Evolutionary conservation across 352 stramenopile species (phyloP).

Genomic region (Phytophthora constricta): DNA sequence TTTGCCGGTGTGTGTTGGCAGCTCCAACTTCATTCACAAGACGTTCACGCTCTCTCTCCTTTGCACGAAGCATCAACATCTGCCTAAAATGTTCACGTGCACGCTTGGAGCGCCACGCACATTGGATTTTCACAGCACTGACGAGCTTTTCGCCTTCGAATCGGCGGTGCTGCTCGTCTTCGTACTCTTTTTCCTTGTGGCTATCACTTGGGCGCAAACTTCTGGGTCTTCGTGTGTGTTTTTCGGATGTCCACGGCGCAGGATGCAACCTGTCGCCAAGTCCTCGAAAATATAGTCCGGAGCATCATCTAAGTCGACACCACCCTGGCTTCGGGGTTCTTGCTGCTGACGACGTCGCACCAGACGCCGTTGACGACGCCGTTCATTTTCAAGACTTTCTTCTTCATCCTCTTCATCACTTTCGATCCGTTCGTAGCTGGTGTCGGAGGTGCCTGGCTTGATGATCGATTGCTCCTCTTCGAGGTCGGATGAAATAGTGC

Average conservation of each 20-base stretch:
- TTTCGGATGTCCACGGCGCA: conserved; percentile 30
- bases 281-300: conserved; percentile 69
- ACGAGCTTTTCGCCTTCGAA: conserved; percentile 57
- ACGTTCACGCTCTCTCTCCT: conserved; percentile 68
- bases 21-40: conserved; percentile 34
- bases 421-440: conserved; percentile 38
- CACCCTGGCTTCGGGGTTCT: conserved; percentile 3
- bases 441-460: conserved; percentile 36
- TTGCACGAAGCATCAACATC: conserved; percentile 61
- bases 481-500: conserved; percentile 10
- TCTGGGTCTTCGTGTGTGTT: conserved; percentile 30
- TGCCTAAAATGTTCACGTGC: conserved; percentile 63
- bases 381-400: conserved; percentile 29
- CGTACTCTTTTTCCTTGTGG: conserved; percentile 44
- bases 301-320: conserved; percentile 13
- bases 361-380: conserved; percentile 26
- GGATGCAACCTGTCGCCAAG: conserved; percentile 51
- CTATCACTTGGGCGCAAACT: conserved; percentile 47
- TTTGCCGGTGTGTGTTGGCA: conserved; percentile 22
- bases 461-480: conserved; percentile 26
- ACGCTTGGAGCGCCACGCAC: conserved; percentile 74
- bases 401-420: conserved; percentile 44
- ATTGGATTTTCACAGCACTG: conserved; percentile 75
- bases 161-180: conserved; percentile 33
- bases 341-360: conserved; percentile 8